phyloP scores from a whole-genome alignment of 2,329 filamentous ascomycete genomes.

The Aureobasidium uvarum region DNA sequence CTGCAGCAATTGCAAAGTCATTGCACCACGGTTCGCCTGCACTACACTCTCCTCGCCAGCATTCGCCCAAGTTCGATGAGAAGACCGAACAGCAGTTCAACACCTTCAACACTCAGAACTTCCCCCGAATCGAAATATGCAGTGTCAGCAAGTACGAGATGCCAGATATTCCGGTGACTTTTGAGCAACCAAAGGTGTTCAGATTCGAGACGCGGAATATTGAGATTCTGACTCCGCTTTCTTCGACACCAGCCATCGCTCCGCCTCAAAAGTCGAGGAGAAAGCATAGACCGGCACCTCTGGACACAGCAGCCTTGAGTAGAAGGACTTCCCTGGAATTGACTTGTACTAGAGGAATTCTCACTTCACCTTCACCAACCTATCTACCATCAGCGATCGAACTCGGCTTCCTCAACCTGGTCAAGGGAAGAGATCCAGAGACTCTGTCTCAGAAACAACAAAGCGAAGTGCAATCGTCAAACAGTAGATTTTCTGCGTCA shows the following conservation, averaged over 20 bases:
- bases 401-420: conserved; percentile 3
- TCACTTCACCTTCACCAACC: conserved; percentile 16
- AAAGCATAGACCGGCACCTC: conserved; percentile 20
- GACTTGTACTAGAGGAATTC: not conserved
- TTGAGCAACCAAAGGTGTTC: not conserved
- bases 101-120: conserved; percentile 14
- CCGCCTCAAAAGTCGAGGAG: not conserved
- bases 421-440: conserved; percentile 15
- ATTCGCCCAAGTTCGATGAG: conserved; percentile 5
- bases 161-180: not conserved
- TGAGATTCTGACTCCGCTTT: not conserved
- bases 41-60: not conserved
- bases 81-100: conserved; percentile 12
- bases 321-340: not conserved
- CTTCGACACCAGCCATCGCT: not conserved
- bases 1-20: conserved; percentile 4
- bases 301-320: not conserved
- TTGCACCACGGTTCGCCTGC: not conserved
- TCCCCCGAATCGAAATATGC: conserved; percentile 5
- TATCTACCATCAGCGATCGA: not conserved
- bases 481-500: not conserved
- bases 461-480: not conserved
- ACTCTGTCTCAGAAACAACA: not conserved
- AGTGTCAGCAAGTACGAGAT: conserved; percentile 16
- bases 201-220: not conserved